Conservation (phyloP, 2,329 filamentous ascomycete genomes). For the Trichoderma semiorbis region DNA sequence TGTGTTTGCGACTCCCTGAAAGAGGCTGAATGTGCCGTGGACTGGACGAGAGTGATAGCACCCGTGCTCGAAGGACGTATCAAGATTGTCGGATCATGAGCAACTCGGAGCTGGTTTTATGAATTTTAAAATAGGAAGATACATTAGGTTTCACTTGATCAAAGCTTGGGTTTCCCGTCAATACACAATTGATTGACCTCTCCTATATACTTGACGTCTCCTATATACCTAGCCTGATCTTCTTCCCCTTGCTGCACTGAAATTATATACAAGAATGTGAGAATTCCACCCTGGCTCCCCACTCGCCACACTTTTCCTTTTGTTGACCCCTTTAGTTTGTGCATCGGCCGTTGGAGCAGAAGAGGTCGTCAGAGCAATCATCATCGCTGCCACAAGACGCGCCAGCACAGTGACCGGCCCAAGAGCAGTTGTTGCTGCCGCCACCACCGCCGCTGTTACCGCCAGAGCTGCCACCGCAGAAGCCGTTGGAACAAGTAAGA, state of each 20-base stretch:
- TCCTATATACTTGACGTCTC: neutral
- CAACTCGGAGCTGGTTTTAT: neutral
- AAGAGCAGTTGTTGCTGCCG: neutral
- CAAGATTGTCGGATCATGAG: slow-evolving; percentile 36
- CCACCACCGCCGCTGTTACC: neutral
- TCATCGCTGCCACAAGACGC: neutral
- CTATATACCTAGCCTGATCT: neutral
- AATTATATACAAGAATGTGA: neutral
- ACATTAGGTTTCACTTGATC: neutral
- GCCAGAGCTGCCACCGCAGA: neutral
- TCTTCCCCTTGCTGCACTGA: no score
- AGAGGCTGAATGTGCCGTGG: slow-evolving; percentile 57
- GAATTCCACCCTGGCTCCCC: neutral
- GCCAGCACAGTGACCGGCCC: neutral
- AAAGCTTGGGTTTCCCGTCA: neutral
- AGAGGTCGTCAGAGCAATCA: neutral
- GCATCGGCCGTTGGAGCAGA: neutral
- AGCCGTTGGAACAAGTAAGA: slow-evolving; percentile 18
- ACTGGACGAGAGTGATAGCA: slow-evolving; percentile 78
- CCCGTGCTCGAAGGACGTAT: slow-evolving; percentile 78
- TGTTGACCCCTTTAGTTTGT: neutral
- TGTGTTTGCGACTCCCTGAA: slow-evolving; percentile 52
- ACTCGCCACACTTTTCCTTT: neutral
- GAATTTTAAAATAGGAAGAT: neutral
- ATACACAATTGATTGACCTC: neutral